phyloP scores from a whole-genome alignment of 2,329 filamentous ascomycete genomes.

The Ophiostoma ulmi region DNA sequence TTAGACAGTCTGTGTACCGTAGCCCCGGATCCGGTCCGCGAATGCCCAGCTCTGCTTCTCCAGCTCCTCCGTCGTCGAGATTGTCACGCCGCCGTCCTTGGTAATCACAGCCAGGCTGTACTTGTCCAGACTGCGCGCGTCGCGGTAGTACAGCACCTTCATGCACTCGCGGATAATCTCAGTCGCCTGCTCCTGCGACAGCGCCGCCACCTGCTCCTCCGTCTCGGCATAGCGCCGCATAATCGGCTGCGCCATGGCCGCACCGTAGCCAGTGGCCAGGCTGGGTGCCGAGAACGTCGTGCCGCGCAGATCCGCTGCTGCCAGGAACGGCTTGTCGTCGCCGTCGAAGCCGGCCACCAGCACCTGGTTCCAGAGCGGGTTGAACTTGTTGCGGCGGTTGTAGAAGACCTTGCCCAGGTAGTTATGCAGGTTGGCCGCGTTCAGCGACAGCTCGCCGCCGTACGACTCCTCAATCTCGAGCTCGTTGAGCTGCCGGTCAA shows the following conservation, averaged over 20 bases:
- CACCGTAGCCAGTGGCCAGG: slow-evolving; percentile 88
- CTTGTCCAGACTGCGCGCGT: slow-evolving; percentile 83
- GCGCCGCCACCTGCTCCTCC: slow-evolving; percentile 66
- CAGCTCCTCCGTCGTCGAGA: slow-evolving; percentile 79
- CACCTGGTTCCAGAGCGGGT: slow-evolving; percentile 95
- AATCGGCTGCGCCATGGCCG: slow-evolving; percentile 87
- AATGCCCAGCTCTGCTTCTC: slow-evolving; percentile 98
- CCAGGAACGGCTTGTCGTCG: slow-evolving; percentile 77
- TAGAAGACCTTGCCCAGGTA: slow-evolving; percentile 97
- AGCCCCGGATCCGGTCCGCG: slow-evolving; percentile 88
- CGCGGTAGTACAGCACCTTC: slow-evolving; percentile 97
- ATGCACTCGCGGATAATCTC: slow-evolving; percentile 84
- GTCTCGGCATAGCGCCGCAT: slow-evolving; percentile 79
- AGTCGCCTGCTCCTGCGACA: slow-evolving; percentile 74
- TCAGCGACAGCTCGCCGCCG: slow-evolving; percentile 54
- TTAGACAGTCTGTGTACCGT: slow-evolving; percentile 75
- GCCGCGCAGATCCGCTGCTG: slow-evolving; percentile 83
- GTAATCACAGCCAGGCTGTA: slow-evolving; percentile 91
- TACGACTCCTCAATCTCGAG: slow-evolving; percentile 90
- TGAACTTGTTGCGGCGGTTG: slow-evolving; percentile 88
- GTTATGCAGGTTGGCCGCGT: slow-evolving; percentile 90
- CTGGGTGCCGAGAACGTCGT: slow-evolving; percentile 86
- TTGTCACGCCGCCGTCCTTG: slow-evolving; percentile 78
- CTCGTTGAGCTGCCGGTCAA: slow-evolving; percentile 82
- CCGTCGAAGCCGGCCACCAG: slow-evolving; percentile 85